Percentiles rank a stretch among this genome's conserved stretches.
These are phyloP conservation scores for Pichia paraexigua DNA, from an alignment of 805 yeast genomes.

Conservation along the genomic window DNA sequence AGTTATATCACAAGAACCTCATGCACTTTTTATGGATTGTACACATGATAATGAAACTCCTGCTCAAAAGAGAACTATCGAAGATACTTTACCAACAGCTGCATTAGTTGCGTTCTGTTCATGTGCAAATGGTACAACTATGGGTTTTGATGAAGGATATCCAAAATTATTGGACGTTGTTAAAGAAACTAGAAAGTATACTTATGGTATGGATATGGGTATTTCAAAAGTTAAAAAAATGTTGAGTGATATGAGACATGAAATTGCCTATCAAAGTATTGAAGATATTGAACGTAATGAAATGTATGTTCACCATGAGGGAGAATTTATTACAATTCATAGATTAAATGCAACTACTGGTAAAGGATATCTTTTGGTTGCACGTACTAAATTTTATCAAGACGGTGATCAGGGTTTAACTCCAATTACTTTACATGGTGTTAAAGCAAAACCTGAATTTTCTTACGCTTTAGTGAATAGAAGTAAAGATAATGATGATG, in stretches of 20 bases:
- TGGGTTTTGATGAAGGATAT: constrained; percentile 90
- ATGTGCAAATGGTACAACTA: constrained; percentile 88
- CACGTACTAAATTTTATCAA: constrained; percentile 66
- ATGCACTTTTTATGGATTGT: constrained; percentile 94
- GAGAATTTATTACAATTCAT: constrained; percentile 85
- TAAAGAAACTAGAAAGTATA: constrained; percentile 58
- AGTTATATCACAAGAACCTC: constrained; percentile 68
- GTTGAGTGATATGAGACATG: constrained; percentile 49
- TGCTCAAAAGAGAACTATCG: constrained; percentile 80
- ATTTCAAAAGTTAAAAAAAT: constrained; percentile 65
- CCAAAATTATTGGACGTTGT: constrained; percentile 80
- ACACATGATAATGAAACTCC: constrained; percentile 95
- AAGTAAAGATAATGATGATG: constrained; percentile 13
- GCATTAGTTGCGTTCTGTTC: constrained; percentile 90
- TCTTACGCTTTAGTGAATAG: constrained; percentile 44
- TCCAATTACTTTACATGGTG: constrained; percentile 54
- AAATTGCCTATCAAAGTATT: constrained; percentile 46
- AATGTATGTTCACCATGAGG: constrained; percentile 91
- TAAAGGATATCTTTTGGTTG: constrained; percentile 79
- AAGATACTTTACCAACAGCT: constrained; percentile 91
- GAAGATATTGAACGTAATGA: constrained; percentile 60
- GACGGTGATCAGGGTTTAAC: constrained; percentile 45
- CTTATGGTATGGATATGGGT: constrained; percentile 65
- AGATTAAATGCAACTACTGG: constrained; percentile 79
- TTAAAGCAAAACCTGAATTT: constrained; percentile 48